phyloP scores from a whole-genome alignment of 2,329 filamentous ascomycete genomes.

The Colletotrichum incanum region DNA sequence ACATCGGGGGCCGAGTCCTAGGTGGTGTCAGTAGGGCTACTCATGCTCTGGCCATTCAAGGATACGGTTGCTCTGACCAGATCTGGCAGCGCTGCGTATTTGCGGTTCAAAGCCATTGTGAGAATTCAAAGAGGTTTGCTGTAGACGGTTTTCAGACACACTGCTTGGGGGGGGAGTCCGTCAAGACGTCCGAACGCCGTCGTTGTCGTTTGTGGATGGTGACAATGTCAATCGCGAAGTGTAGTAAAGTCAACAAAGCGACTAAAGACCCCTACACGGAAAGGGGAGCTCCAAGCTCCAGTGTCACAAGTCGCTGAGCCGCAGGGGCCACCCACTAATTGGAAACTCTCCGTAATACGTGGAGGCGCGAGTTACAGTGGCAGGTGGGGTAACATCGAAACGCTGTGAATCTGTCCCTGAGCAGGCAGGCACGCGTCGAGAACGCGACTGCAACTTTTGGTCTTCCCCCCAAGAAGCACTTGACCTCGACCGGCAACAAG shows the following conservation, averaged over 20 bases:
- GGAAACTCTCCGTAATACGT: conserved; percentile 8
- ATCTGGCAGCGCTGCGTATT: conserved; percentile 87
- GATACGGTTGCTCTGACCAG: conserved; percentile 65
- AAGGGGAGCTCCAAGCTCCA: conserved; percentile 28
- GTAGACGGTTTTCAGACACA: not conserved
- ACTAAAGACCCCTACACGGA: conserved; percentile 11
- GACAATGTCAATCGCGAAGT: not conserved
- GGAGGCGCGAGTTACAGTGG: conserved; percentile 12
- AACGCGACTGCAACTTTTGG: conserved; percentile 31
- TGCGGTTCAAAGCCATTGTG: conserved; percentile 81
- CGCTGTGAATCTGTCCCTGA: not conserved
- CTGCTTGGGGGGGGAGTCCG: not conserved
- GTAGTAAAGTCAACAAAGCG: conserved; percentile 10
- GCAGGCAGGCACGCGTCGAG: conserved; percentile 29
- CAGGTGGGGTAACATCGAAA: conserved; percentile 28
- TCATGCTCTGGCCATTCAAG: conserved; percentile 2
- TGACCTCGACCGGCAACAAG: conserved; percentile 21
- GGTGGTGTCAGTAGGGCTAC: conserved; percentile 40
- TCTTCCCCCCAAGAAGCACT: conserved; percentile 12
- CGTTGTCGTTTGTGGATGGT: conserved; percentile 6
- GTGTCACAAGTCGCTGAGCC: conserved; percentile 14
- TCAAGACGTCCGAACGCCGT: not conserved
- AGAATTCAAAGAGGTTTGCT: not conserved
- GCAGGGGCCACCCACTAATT: conserved; percentile 31
- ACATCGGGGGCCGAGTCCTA: conserved; percentile 94